These are phyloP conservation scores for Rhodosporidiobolus sp. DNA, from an alignment of 768 basidiomycete species.

Conservation along the genomic window DNA sequence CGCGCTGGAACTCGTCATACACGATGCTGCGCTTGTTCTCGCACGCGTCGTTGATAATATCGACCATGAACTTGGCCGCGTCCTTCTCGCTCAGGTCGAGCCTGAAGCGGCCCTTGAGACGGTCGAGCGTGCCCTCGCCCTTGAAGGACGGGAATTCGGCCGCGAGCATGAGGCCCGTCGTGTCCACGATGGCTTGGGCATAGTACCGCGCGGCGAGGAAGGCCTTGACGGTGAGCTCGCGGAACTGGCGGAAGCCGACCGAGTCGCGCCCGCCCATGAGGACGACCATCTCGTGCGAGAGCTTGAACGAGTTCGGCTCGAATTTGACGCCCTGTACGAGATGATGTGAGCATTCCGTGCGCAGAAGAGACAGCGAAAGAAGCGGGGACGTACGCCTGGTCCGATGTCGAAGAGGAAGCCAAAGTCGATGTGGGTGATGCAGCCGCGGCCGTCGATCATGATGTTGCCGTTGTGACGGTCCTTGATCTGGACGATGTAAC, in stretches of 20 bases:
- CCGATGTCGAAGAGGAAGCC: constrained; percentile 96
- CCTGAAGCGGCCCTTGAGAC: constrained; percentile 82
- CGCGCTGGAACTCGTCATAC: constrained; percentile 70
- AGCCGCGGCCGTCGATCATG: constrained; percentile 97
- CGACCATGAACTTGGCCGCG: constrained; percentile 91
- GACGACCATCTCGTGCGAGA: constrained; percentile 97
- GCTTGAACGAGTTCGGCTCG: constrained; percentile 95
- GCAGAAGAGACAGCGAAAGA: too few relatives aligned
- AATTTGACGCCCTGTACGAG: constrained; percentile 85
- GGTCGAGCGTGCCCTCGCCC: constrained; percentile 83
- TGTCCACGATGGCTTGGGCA: constrained; percentile 81
- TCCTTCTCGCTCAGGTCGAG: constrained; percentile 77
- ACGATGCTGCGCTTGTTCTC: constrained; percentile 90
- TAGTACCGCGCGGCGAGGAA: constrained; percentile 96
- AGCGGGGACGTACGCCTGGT: constrained; percentile 60
- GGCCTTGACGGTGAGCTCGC: constrained; percentile 88
- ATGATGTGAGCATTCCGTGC: neutral
- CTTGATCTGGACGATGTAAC: constrained; percentile 97
- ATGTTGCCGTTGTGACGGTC: constrained; percentile 99
- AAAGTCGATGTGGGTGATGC: constrained; percentile 94
- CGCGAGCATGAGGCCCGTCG: constrained; percentile 88
- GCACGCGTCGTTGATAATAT: constrained; percentile 82
- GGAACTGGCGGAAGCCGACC: constrained; percentile 90
- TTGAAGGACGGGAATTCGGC: constrained; percentile 96
- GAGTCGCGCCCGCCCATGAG: constrained; percentile 94